Evolutionary conservation across 2,329 filamentous ascomycete genomes (phyloP).

Genomic region (Phaeomoniella chlamydospora): DNA sequence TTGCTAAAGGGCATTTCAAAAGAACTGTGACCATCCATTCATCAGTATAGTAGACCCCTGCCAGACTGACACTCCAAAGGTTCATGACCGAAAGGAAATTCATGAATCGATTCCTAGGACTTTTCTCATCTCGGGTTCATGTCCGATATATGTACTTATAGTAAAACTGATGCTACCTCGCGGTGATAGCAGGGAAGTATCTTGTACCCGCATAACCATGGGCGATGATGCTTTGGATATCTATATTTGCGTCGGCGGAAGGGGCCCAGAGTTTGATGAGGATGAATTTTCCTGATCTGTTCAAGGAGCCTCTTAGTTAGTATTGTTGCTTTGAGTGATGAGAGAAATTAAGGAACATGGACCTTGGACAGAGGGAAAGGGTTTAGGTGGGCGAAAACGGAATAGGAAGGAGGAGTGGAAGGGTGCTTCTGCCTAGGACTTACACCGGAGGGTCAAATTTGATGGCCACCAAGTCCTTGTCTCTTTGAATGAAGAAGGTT

Average conservation of each 20-base stretch:
- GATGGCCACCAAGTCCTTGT: conserved; percentile 74
- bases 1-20: too few species aligned
- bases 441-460: conserved; percentile 66
- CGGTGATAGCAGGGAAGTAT: conserved; percentile 59
- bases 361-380: conserved; percentile 1
- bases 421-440: conserved; percentile 17
- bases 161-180: too few species aligned
- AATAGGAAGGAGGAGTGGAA: background rate
- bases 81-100: too few species aligned
- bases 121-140: too few species aligned
- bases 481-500: conserved; percentile 67
- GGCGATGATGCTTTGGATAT: conserved; percentile 73
- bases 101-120: too few species aligned
- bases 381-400: background rate
- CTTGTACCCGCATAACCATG: conserved; percentile 76
- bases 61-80: too few species aligned
- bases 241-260: conserved; percentile 61
- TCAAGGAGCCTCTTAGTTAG: conserved; percentile 3
- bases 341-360: background rate
- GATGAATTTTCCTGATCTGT: conserved; percentile 57
- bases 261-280: conserved; percentile 85
- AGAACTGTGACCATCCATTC: too few species aligned
- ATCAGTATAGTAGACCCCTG: too few species aligned
- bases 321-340: conserved; percentile 1
- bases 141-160: too few species aligned